Evolutionary conservation across 345 rosid species (phyloP), one percentile per base, ranked within the genome.

Genomic region (Aquilaria malaccensis): DNA sequence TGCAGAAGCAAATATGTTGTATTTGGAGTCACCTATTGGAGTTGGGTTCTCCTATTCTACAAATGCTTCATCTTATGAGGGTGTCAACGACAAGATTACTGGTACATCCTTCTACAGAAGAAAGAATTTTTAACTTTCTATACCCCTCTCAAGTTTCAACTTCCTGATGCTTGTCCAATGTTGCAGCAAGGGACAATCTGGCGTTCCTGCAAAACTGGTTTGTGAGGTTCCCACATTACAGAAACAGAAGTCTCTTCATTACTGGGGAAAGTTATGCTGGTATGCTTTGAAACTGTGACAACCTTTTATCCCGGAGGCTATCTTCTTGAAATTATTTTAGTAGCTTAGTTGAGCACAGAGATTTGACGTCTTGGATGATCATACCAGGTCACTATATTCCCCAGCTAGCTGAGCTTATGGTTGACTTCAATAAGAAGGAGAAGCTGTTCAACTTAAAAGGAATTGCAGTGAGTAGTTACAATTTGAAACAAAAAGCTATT

Each of bases 41-140:
- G 89, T 84, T 58, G 94, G 94, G 46, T 86, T 82, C 79, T 86
- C 94, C 59, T 86, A 82, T 60, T 79, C 89, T 13, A 54, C 69
- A 0, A 77, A 82, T 56, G 32, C 66, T 32, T 75, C 84, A n/a
- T 72, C 76, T 14, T 81, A 85, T 50, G 70, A 64, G 58, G 72
- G 79, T 58, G 92, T 86, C 3, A 69, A 74, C 63, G 92, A 86
- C 80, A 68, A 73, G 60, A 73, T 64, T 55, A 86, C 92, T 0
- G 88, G 88, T 80, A 79, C 30, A 11, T 33, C 12, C 37, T 33
- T 52, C 33, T 33, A 5, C 45, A 22, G 22, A 22, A 22, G 55
- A 84, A 84, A 83, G 99, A 97, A 68, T 73, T 87, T 70, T 94
- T 96, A 60, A 97, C 90, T 71, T 84, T 96, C 81, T 10, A 33